Base-by-base conservation (phyloP, 2,329 filamentous ascomycete species). In the Aspergillus hiratsukae region DNA sequence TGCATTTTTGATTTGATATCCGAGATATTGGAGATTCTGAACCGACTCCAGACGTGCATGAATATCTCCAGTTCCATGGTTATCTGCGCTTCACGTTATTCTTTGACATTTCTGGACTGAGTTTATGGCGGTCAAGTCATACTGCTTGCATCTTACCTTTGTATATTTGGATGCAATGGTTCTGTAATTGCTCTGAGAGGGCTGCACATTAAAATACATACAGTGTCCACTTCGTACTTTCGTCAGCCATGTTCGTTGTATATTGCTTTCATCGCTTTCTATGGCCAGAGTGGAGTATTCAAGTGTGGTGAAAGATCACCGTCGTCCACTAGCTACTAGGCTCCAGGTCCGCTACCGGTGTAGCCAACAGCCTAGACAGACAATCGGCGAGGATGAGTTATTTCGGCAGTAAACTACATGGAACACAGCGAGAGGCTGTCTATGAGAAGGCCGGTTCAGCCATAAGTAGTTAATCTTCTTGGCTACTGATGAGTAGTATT, bases 141-240 rank as follows among this genome's bases (percentile, higher is more conserved):
- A 48, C 29, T 45, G 37, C 46, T 28, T 51, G 57, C 49, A 51
- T 57, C 48, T 53, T 31, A 23, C 3, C 43, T 55, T 29, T 55
- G 43, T 52, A 49, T 51, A 55, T 54, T 56, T 52, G 35, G 45
- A 49, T 55, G 51, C 37, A 48, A 35, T 31, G 14, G 23, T 27
- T 10, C 31, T 54, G 41, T 49, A 35, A 11, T 37, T 52, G 29
- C 52, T 25, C 9, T 37, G 19, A 17, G n/a, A 23, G 52, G 45
- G 29, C 54, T 50, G 57, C 14, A 21, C 52, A 45, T 28, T 48
- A 49, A 37, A 55, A 55, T 57, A 48, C 45, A 56, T 53, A 51
- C 29, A 51, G 4, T 23, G 6, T 21, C 40, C 5, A 9, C 21
- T 21, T 19, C 9, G n/a, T 43, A 9, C 21, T 43, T 43, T 21